Base-by-base conservation (phyloP, 2,329 filamentous ascomycete species). In the Thyridium curvatum region DNA sequence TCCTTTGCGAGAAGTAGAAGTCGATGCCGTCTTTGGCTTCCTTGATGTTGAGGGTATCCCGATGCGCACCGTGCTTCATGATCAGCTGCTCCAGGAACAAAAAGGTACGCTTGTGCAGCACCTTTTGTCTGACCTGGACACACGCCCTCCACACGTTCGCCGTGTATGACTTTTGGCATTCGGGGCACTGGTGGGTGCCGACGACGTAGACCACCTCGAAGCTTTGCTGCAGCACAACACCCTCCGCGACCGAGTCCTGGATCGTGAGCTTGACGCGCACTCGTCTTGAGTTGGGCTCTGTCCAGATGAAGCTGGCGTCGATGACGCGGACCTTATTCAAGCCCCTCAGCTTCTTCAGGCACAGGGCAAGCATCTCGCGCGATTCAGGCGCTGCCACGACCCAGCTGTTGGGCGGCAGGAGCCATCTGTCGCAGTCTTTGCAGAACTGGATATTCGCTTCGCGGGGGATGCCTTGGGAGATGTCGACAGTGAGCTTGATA, bases 271-370 rank as follows among this genome's bases (percentile, higher is more conserved):
- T 96, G 61, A 97, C 82, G 66, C 90, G 94, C 47, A 97, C 76
- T 59, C 93, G 75, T 56, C 88, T 76, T 52, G 90, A 96, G 67
- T 98, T 93, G 10, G 93, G 91, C 64, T 98, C 93, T 1, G 93
- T 98, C 93, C 93, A 98, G 57, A 97, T 86, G 59, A 97, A 98
- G 53, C 81, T 86, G 34, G 93, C 93, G 59, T 98, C 93, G 54
- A 96, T 90, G 54, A 98, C 93, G 45, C 93, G 78, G 50, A 94
- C 86, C 68, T 93, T 94, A 60, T 83, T 80, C 46, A 98, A 67
- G 21, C 90, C 90, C 47, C 86, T 74, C 46, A 98, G 66, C 62
- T 93, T 94, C 58, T 88, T 83, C 49, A 98, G 71, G 63, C 93
- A 98, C 34, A 98, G 68, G 6, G 93, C 90, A 38, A 98, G 74